Percentiles rank a stretch among this genome's conserved stretches.
These are phyloP conservation scores for Lagenaria siceraria DNA, from an alignment of 306 rosid species.

Conservation along the genomic window DNA sequence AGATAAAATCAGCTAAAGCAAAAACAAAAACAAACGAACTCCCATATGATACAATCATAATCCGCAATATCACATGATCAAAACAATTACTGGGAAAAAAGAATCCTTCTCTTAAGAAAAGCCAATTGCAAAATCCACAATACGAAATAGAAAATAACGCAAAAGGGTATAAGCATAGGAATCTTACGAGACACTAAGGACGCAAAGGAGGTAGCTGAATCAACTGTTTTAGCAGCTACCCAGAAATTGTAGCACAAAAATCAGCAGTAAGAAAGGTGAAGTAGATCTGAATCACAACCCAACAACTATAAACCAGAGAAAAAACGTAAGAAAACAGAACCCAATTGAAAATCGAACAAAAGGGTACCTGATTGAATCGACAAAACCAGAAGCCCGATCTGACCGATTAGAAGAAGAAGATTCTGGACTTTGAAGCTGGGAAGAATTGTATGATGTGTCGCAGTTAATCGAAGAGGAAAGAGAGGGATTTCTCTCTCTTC, in stretches of 20 bases:
- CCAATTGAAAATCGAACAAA: background rate
- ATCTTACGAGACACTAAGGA: constrained; percentile 7
- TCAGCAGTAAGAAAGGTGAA: background rate
- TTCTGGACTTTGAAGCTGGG: background rate
- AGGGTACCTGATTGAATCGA: background rate
- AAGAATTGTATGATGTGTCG: background rate
- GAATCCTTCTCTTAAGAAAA: background rate
- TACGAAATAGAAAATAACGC: background rate
- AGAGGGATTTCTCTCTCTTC: background rate
- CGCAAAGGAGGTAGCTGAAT: background rate
- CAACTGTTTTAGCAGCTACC: background rate
- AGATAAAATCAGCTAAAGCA: background rate
- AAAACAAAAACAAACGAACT: background rate
- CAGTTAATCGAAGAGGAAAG: background rate
- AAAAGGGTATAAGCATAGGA: background rate
- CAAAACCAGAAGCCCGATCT: background rate
- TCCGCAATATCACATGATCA: background rate
- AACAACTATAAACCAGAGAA: background rate
- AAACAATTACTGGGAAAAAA: background rate
- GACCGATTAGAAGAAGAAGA: background rate
- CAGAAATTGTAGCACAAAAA: background rate
- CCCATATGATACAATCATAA: background rate
- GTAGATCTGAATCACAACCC: constrained; percentile 3
- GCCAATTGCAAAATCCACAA: background rate
- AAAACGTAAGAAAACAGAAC: background rate